Base-by-base conservation (phyloP, 2,329 filamentous ascomycete species). In the Microsporum audouinii region DNA sequence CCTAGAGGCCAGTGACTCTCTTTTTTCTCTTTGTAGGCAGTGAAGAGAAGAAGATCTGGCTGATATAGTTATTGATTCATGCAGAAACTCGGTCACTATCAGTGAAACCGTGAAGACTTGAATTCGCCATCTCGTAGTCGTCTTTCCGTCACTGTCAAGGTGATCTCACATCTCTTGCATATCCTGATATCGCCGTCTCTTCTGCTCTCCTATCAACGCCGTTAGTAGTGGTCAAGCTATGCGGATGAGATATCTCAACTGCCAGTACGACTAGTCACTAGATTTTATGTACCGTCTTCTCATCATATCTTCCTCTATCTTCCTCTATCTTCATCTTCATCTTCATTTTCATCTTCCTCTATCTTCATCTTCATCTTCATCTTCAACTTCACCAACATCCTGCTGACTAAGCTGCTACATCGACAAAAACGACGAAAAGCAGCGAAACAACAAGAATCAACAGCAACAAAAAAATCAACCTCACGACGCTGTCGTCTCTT, bases 381-480 rank as follows among this genome's bases (percentile, higher is more conserved):
- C 4, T 17, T 43, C 14, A n/a, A n/a, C 39, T 14, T 43, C 39
- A 6, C 17, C 39, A 43, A n/a, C 39, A 5, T 43, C 39, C 2
- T n/a, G 39, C 39, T 43, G 39, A 43, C 39, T 43, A 43, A 43
- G 39, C 39, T 5, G 10, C 39, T 5, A 6, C 39, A 12, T n/a
- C 10, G 12, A 3, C 23, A 29, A 49, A 29, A 58, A 8, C 65
- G 66, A 49, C 45, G 23, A 14, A 29, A 7, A 2, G 45, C 23
- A 1, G 3, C 45, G 12, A 33, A 29, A 51, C 38, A 39, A 7
- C 8, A 31, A 31, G 27, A 5, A 47, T 5, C 39, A 43, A 47
- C 17, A 49, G 45, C 23, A 49, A 6, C 17, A 23, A 31, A 27
- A 49, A 7, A 7, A 12, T 4, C 45, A 51, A 33, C 45, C 12